These are phyloP conservation scores for Coleophoma crateriformis DNA, from an alignment of 2,329 filamentous ascomycete genomes.

Conservation along the genomic window DNA sequence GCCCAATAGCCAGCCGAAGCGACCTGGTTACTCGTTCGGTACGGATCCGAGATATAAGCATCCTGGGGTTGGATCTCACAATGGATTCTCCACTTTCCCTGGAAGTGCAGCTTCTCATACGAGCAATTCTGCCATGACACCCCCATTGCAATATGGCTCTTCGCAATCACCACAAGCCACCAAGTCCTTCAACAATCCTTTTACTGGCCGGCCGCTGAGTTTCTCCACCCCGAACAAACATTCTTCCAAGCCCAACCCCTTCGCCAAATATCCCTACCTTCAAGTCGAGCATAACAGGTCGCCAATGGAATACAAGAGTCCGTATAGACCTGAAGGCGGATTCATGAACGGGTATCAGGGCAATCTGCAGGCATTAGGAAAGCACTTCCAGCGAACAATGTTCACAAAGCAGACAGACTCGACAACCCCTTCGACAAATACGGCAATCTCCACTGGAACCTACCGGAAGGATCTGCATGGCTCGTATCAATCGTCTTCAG, in stretches of 20 bases:
- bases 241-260: constrained; percentile 15
- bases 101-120: background rate
- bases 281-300: constrained; percentile 55
- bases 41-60: constrained; percentile 22
- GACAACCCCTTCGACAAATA: constrained; percentile 2
- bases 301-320: constrained; percentile 50
- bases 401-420: constrained; percentile 12
- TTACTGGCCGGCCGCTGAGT: constrained; percentile 13
- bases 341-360: constrained; percentile 59
- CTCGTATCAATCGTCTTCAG: constrained; percentile 2
- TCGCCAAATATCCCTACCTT: constrained; percentile 42
- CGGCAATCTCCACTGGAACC: constrained; percentile 8
- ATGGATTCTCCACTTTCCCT: background rate
- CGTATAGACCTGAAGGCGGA: constrained; percentile 49
- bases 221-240: background rate
- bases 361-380: constrained; percentile 10
- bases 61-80: background rate
- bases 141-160: constrained; percentile 1
- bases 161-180: constrained; percentile 9
- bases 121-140: background rate
- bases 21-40: constrained; percentile 20
- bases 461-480: constrained; percentile 7
- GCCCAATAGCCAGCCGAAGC: constrained; percentile 5
- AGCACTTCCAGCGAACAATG: constrained; percentile 21
- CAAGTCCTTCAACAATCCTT: constrained; percentile 22